These are phyloP conservation scores for Scutellaria barbata DNA, from an alignment of 257 asterid genomes.

Conservation along the genomic window DNA sequence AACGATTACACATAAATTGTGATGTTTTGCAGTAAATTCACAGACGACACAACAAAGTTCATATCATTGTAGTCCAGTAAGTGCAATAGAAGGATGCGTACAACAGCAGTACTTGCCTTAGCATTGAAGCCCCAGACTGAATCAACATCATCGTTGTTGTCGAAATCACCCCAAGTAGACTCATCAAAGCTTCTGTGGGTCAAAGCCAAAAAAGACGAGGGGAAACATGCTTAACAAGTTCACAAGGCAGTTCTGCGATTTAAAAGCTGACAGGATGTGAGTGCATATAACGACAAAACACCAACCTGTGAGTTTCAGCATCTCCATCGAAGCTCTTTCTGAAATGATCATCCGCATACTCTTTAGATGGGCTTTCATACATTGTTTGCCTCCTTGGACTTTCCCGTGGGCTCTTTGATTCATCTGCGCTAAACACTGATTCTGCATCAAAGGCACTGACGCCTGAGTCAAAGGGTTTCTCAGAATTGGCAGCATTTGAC, in stretches of 20 bases:
- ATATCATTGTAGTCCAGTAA: constrained; percentile 24
- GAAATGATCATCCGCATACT: constrained; percentile 62
- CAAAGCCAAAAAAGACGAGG: constrained; percentile 32
- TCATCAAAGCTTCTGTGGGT: constrained; percentile 81
- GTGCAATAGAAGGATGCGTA: constrained; percentile 29
- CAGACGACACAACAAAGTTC: not conserved
- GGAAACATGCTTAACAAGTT: constrained; percentile 20
- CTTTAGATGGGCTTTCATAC: constrained; percentile 72
- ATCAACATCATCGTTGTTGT: constrained; percentile 87
- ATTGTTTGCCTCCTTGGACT: constrained; percentile 66
- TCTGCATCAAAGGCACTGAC: constrained; percentile 63
- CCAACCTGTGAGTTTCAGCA: constrained; percentile 73
- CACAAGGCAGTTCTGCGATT: constrained; percentile 9
- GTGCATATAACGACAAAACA: constrained; percentile 22
- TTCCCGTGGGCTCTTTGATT: constrained; percentile 74
- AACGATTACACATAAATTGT: not conserved
- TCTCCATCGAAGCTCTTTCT: constrained; percentile 75
- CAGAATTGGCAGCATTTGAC: constrained; percentile 60
- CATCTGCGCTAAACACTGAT: constrained; percentile 75
- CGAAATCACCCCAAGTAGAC: constrained; percentile 84
- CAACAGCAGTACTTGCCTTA: constrained; percentile 60
- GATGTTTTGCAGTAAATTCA: not conserved
- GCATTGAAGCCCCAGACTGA: constrained; percentile 97
- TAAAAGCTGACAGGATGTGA: constrained; percentile 22
- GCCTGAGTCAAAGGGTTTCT: constrained; percentile 52